Conservation (phyloP, 2,329 filamentous ascomycete genomes). For the Penicillium sp. region DNA sequence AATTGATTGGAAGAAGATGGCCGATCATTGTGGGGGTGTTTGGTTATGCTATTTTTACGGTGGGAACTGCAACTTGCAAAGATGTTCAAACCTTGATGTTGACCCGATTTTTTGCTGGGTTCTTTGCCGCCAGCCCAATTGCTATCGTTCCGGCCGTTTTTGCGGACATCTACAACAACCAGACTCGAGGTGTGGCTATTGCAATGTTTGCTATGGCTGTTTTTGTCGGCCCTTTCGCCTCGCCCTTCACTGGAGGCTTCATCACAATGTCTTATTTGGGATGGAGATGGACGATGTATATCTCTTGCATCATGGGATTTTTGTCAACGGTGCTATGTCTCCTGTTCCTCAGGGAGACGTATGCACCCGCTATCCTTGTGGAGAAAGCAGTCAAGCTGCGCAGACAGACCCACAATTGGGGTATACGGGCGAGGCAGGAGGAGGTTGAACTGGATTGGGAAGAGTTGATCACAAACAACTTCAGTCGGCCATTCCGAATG, state of each 20-base stretch:
- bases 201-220: constrained; percentile 56
- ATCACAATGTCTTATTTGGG: constrained; percentile 53
- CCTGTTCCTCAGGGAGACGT: constrained; percentile 58
- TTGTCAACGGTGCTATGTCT: constrained; percentile 43
- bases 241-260: constrained; percentile 57
- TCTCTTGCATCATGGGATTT: constrained; percentile 59
- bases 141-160: constrained; percentile 51
- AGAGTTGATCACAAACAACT: constrained; percentile 54
- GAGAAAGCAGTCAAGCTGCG: constrained; percentile 53
- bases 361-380: constrained; percentile 50
- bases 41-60: constrained; percentile 50
- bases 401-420: constrained; percentile 61
- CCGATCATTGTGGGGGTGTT: constrained; percentile 51
- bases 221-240: constrained; percentile 54
- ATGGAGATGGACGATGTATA: constrained; percentile 59
- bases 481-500: constrained; percentile 48
- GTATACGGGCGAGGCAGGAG: constrained; percentile 60
- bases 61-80: constrained; percentile 49
- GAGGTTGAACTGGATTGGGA: constrained; percentile 57
- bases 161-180: constrained; percentile 56
- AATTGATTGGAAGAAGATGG: constrained; percentile 63
- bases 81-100: constrained; percentile 50
- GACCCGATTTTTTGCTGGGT: constrained; percentile 52
- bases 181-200: constrained; percentile 48
- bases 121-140: constrained; percentile 52